Evolutionary conservation across 805 yeast genomes (phyloP).

Genomic region (Schizosaccharomyces osmophilus): DNA sequence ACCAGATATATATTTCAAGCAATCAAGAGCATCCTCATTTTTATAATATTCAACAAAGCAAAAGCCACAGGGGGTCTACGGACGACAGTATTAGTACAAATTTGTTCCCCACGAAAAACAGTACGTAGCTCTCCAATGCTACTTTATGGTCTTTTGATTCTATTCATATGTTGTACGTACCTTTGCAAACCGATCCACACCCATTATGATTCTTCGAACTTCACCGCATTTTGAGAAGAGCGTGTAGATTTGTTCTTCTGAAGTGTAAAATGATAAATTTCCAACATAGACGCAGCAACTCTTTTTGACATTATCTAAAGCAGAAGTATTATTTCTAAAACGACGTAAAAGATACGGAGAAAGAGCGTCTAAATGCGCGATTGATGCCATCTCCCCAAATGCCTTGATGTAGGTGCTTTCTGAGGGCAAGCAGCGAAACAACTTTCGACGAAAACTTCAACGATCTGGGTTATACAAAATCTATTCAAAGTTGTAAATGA

Average conservation of each 20-base stretch:
- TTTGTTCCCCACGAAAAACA: too few relatives aligned
- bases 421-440: too few relatives aligned
- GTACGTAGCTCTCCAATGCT: too few relatives aligned
- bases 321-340: neutral
- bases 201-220: conserved; percentile 70
- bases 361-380: conserved; percentile 5
- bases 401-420: neutral
- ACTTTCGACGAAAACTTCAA: too few relatives aligned
- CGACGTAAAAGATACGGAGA: neutral
- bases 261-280: conserved; percentile 65
- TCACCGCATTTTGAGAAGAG: conserved; percentile 53
- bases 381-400: conserved; percentile 2
- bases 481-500: too few relatives aligned
- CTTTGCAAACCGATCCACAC: conserved; percentile 64
- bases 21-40: conserved; percentile 49
- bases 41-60: conserved; percentile 64
- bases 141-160: too few relatives aligned
- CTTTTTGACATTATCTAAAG: conserved; percentile 27
- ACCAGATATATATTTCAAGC: conserved; percentile 58
- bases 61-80: conserved; percentile 74
- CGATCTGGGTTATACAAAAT: too few relatives aligned
- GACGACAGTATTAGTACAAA: neutral
- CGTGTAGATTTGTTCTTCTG: conserved; percentile 67
- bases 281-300: conserved; percentile 78
- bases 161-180: neutral